Conservation (phyloP, 1,139 yeast genomes). For the Yarrowia galli region DNA sequence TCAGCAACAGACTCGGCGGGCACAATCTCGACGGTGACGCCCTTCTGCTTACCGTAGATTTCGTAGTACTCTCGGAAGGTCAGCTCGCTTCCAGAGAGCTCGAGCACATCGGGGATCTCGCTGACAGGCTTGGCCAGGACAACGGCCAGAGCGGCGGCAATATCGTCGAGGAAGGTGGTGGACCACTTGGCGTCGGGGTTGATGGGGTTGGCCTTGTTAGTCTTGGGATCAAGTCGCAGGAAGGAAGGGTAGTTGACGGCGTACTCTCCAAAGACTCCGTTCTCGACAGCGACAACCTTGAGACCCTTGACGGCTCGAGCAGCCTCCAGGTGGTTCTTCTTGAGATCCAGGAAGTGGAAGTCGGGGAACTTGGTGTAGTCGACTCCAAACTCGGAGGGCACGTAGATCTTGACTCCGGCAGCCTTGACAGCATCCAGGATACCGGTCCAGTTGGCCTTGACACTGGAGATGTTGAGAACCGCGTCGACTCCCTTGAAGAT, state of each 20-base stretch:
- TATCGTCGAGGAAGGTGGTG: conserved; percentile 7
- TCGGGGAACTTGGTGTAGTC: conserved; percentile 51
- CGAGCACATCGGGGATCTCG: conserved; percentile 51
- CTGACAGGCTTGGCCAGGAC: conserved; percentile 3
- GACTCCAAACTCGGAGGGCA: conserved; percentile 70
- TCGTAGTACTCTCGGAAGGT: conserved; percentile 38
- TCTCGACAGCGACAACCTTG: conserved; percentile 60
- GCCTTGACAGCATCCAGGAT: conserved; percentile 53
- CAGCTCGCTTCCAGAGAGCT: conserved; percentile 41
- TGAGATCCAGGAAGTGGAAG: conserved; percentile 52
- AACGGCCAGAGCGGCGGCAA: conserved; percentile 23
- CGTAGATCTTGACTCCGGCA: conserved; percentile 60
- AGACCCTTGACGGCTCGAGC: conserved; percentile 57
- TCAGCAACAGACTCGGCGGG: conserved; percentile 10
- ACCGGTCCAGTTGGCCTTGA: conserved; percentile 48
- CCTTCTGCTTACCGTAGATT: conserved; percentile 28
- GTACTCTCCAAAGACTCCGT: conserved; percentile 56
- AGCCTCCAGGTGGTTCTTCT: conserved; percentile 54
- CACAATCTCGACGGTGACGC: conserved; percentile 19
- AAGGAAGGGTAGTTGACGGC: conserved; percentile 40
- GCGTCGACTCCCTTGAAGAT: conserved; percentile 61
- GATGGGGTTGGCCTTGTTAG: conserved; percentile 31
- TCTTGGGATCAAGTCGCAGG: conserved; percentile 13
- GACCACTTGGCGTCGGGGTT: conserved; percentile 25
- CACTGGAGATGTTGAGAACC: conserved; percentile 57